phyloP scores from a whole-genome alignment of 768 basidiomycete genomes.

The Hortiboletus flavorubellus region DNA sequence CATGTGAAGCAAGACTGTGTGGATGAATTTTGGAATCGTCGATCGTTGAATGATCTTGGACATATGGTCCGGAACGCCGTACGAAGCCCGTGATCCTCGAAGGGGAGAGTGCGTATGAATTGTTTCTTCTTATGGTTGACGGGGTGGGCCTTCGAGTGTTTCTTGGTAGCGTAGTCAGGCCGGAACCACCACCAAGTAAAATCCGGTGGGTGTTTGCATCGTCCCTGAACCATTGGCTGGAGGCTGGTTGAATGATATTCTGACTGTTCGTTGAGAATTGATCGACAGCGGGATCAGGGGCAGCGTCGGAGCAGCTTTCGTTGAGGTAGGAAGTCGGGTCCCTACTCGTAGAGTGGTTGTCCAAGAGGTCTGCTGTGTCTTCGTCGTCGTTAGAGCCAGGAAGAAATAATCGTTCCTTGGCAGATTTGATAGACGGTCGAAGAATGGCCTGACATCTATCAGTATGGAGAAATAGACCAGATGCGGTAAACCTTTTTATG shows the following conservation, averaged over 20 bases:
- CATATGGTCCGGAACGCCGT: not conserved
- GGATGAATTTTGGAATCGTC: not conserved
- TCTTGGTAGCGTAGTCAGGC: not conserved
- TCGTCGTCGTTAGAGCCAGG: constrained; percentile 13
- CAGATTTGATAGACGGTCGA: not conserved
- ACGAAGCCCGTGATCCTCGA: constrained; percentile 27
- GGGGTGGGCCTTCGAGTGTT: not conserved
- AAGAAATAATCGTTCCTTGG: constrained; percentile 19
- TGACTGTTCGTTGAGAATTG: not conserved
- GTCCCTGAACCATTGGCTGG: constrained; percentile 7
- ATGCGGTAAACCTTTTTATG: constrained; percentile 16
- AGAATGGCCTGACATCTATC: constrained; percentile 3
- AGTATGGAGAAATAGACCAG: constrained; percentile 5
- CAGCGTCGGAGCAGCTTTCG: constrained; percentile 31
- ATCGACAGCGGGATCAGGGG: constrained; percentile 10
- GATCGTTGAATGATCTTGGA: not conserved
- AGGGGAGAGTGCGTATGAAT: constrained; percentile 18
- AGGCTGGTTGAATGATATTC: constrained; percentile 1
- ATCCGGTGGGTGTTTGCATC: constrained; percentile 4
- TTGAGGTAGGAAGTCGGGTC: constrained; percentile 18
- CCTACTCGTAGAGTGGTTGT: not conserved
- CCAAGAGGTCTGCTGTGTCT: not conserved
- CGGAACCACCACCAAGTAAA: not conserved
- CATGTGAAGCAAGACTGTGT: not conserved
- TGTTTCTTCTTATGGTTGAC: not conserved